Percentiles rank a stretch among this genome's conserved stretches.
These are phyloP conservation scores for Saccharomycopsis lassenensis DNA, from an alignment of 805 yeast genomes.

Conservation along the genomic window DNA sequence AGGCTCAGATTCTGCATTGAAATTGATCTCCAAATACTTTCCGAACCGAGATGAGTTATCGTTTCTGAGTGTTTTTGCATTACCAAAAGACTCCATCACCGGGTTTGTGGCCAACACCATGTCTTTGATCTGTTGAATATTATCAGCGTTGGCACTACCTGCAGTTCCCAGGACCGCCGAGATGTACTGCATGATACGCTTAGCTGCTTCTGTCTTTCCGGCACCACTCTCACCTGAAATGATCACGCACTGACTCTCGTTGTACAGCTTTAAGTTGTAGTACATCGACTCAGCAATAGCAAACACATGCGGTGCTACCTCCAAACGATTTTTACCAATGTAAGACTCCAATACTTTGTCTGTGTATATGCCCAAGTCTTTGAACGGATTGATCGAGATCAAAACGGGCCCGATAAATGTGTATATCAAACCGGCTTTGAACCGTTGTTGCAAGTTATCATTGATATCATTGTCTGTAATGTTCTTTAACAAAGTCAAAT, in stretches of 20 bases:
- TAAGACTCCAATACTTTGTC: conserved; percentile 63
- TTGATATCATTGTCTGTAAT: conserved; percentile 89
- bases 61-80: conserved; percentile 85
- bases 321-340: conserved; percentile 86
- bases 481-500: conserved; percentile 76
- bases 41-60: conserved; percentile 90
- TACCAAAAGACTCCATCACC: conserved; percentile 79
- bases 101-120: conserved; percentile 98
- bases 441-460: conserved; percentile 81
- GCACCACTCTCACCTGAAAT: conserved; percentile 98
- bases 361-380: conserved; percentile 92
- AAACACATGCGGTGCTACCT: conserved; percentile 96
- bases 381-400: conserved; percentile 93
- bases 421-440: conserved; percentile 81
- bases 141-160: conserved; percentile 50
- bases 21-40: conserved; percentile 83
- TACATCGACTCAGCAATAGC: conserved; percentile 97
- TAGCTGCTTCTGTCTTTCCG: conserved; percentile 97
- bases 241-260: conserved; percentile 93
- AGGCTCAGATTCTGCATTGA: conserved; percentile 76
- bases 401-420: conserved; percentile 91
- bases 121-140: conserved; percentile 81
- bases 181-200: conserved; percentile 94
- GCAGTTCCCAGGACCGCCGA: conserved; percentile 75
- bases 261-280: conserved; percentile 86